Percentiles rank a stretch among this genome's conserved stretches.
These are phyloP conservation scores for Lepiota venenata DNA, from an alignment of 768 basidiomycete genomes.

Conservation along the genomic window DNA sequence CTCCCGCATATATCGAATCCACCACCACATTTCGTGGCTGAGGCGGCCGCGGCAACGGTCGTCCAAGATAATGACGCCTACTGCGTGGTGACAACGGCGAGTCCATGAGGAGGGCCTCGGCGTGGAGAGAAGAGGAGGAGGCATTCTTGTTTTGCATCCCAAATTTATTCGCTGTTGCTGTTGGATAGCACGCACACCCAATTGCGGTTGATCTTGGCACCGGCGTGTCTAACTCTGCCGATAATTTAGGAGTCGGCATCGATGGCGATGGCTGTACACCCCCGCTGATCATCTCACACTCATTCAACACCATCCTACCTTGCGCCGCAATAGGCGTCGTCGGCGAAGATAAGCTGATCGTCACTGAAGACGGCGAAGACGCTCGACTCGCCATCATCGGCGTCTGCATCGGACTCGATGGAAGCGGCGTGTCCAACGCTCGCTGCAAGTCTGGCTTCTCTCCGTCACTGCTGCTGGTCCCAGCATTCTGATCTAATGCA, in stretches of 20 bases:
- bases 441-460: neutral
- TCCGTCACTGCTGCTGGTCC: neutral
- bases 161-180: neutral
- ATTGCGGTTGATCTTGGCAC: neutral
- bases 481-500: too few species aligned
- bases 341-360: slow-evolving; percentile 8
- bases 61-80: slow-evolving; percentile 48
- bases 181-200: neutral
- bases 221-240: neutral
- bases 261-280: slow-evolving; percentile 8
- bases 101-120: slow-evolving; percentile 22
- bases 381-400: neutral
- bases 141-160: slow-evolving; percentile 1
- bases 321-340: slow-evolving; percentile 10
- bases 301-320: neutral
- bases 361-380: slow-evolving; percentile 2
- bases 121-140: neutral
- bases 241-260: neutral
- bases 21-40: slow-evolving; percentile 24
- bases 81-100: slow-evolving; percentile 13
- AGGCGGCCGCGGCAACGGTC: slow-evolving; percentile 53
- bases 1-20: slow-evolving; percentile 13
- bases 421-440: slow-evolving; percentile 9
- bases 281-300: neutral
- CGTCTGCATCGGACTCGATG: slow-evolving; percentile 5